Percentiles rank a stretch among this genome's conserved stretches.
Evolutionary conservation across 768 basidiomycete species (phyloP).

Genomic region (Neoboletus brunneissimus): DNA sequence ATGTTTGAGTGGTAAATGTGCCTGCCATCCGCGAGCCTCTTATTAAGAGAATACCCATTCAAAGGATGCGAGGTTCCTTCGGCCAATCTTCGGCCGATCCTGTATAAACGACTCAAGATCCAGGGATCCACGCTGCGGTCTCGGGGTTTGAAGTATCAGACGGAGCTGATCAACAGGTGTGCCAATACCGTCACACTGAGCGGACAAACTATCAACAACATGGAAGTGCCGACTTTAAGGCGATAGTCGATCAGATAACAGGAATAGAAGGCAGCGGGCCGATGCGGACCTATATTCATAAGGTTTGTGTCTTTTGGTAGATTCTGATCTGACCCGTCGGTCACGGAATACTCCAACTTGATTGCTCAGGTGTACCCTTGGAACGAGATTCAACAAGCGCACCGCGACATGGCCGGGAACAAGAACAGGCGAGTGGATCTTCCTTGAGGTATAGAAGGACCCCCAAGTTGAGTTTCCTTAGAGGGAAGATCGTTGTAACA

Average conservation of each 20-base stretch:
- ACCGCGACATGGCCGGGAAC: conserved; percentile 81
- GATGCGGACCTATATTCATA: conserved; percentile 75
- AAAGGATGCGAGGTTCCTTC: conserved; percentile 51
- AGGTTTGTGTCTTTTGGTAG: conserved; percentile 42
- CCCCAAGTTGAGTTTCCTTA: conserved; percentile 5
- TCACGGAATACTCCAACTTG: conserved; percentile 5
- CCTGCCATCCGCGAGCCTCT: conserved; percentile 17
- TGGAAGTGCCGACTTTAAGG: conserved; percentile 46
- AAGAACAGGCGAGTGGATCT: conserved; percentile 42
- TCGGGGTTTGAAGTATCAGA: conserved; percentile 73
- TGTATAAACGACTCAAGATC: conserved; percentile 83
- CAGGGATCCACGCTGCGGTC: conserved; percentile 86
- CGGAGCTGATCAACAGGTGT: conserved; percentile 60
- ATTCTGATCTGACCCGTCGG: conserved; percentile 13
- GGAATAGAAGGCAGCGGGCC: conserved; percentile 53
- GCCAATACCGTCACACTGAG: conserved; percentile 8
- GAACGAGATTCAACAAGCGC: conserved; percentile 76
- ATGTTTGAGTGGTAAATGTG: conserved; percentile 56
- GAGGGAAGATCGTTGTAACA: conserved; percentile 34
- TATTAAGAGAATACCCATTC: conserved; percentile 17
- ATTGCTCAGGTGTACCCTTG: conserved; percentile 67
- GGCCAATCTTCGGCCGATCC: conserved; percentile 60
- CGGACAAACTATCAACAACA: neutral
- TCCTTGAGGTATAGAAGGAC: neutral
- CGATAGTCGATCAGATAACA: conserved; percentile 58